A percentile compares a stretch with the other conserved stretches of the same genome.
These are phyloP conservation scores for Anthracocystis panici-leucophaei DNA, from an alignment of 1,284 basidiomycete genomes.

Conservation along the genomic window DNA sequence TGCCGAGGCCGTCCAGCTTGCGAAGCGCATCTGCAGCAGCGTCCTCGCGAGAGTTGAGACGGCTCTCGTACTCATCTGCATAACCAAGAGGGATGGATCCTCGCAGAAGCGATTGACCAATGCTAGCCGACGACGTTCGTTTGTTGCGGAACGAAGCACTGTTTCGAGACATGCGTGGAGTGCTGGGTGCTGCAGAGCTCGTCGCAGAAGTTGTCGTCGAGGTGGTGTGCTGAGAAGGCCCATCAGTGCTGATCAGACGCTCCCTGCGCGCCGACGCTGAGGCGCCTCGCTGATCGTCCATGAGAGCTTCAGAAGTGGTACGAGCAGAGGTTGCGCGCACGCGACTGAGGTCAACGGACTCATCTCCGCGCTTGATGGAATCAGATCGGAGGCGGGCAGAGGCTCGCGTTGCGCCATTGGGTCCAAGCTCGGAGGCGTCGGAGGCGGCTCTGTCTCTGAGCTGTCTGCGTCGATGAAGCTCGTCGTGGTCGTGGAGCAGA, in stretches of 20 bases:
- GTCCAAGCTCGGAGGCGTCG: slow-evolving; percentile 26
- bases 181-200: slow-evolving; percentile 12
- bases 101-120: slow-evolving; percentile 65
- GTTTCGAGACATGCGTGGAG: slow-evolving; percentile 31
- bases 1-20: slow-evolving; percentile 89
- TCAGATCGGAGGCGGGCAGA: slow-evolving; percentile 19
- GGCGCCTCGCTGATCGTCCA: slow-evolving; percentile 15
- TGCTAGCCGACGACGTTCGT: slow-evolving; percentile 73
- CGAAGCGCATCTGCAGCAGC: slow-evolving; percentile 90
- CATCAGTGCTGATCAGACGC: slow-evolving; percentile 28
- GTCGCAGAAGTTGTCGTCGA: slow-evolving; percentile 7
- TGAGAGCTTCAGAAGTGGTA: background rate
- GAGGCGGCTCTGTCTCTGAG: slow-evolving; percentile 34
- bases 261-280: slow-evolving; percentile 25
- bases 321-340: slow-evolving; percentile 10
- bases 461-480: slow-evolving; percentile 48
- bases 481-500: slow-evolving; percentile 58
- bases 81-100: slow-evolving; percentile 56
- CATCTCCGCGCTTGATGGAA: slow-evolving; percentile 23
- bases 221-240: slow-evolving; percentile 8
- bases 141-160: slow-evolving; percentile 41
- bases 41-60: slow-evolving; percentile 74
- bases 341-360: slow-evolving; percentile 9
- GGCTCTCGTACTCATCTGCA: slow-evolving; percentile 51
- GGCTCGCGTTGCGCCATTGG: slow-evolving; percentile 2